Conservation (phyloP, 305 asterid genomes). For the Stenogyne calaminthoides region DNA sequence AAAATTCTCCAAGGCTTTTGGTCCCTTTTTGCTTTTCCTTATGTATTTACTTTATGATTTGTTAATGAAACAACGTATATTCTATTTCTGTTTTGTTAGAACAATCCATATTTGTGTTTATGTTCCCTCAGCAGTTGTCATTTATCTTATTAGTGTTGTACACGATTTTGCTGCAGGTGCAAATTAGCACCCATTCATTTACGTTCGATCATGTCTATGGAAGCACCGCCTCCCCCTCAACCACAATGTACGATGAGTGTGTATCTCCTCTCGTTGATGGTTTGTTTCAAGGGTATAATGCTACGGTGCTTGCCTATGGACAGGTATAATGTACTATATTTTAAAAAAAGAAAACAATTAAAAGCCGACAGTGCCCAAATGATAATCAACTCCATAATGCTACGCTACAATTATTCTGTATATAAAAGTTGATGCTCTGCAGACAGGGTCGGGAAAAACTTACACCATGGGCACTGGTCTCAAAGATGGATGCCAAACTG, state of each 20-base stretch:
- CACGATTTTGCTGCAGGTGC: slow-evolving; percentile 56
- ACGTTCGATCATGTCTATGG: slow-evolving; percentile 98
- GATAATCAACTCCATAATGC: slow-evolving; percentile 4
- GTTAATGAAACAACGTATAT: neutral
- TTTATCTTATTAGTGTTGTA: neutral
- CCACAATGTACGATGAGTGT: slow-evolving; percentile 83
- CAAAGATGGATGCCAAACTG: slow-evolving; percentile 72
- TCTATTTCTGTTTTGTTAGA: neutral
- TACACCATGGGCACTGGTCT: slow-evolving; percentile 92
- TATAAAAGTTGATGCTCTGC: slow-evolving; percentile 34
- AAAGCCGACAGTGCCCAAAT: neutral
- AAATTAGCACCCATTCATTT: slow-evolving; percentile 86
- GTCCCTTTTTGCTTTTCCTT: neutral
- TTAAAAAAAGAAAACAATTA: neutral
- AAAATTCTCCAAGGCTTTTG: neutral
- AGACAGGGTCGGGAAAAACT: slow-evolving; percentile 97
- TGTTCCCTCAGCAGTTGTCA: slow-evolving; percentile 1
- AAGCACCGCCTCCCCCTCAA: slow-evolving; percentile 71
- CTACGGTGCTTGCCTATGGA: slow-evolving; percentile 94
- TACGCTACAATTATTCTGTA: neutral
- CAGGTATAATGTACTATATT: slow-evolving; percentile 49
- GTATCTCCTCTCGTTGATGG: slow-evolving; percentile 92
- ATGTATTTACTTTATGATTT: neutral
- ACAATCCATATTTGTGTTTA: neutral
- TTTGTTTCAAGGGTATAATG: slow-evolving; percentile 93